Evolutionary conservation across 2,329 filamentous ascomycete genomes (phyloP).

Genomic region (Stagonosporopsis chrysanthemi): DNA sequence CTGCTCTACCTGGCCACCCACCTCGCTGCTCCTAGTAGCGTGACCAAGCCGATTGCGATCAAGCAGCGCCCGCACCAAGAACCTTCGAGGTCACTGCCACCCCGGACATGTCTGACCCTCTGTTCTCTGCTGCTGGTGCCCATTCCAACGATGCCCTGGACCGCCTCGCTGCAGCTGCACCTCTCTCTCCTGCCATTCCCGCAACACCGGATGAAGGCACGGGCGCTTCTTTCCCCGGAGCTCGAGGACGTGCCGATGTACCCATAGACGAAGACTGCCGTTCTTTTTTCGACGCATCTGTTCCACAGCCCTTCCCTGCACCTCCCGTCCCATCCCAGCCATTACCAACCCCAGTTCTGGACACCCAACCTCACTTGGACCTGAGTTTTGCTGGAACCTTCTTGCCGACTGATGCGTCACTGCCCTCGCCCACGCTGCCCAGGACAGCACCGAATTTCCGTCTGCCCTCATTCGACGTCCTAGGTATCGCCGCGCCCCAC

Average conservation of each 20-base stretch:
- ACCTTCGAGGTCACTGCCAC: slow-evolving; percentile 8
- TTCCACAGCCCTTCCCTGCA: slow-evolving; percentile 40
- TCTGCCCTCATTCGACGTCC: slow-evolving; percentile 61
- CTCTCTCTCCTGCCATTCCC: slow-evolving; percentile 27
- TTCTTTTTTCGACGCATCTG: slow-evolving; percentile 39
- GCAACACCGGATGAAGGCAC: slow-evolving; percentile 33
- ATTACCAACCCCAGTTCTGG: slow-evolving; percentile 37
- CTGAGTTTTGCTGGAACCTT: slow-evolving; percentile 35
- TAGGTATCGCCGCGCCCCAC: slow-evolving; percentile 59
- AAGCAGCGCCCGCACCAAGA: slow-evolving; percentile 17
- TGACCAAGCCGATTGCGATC: slow-evolving; percentile 21
- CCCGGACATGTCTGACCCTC: slow-evolving; percentile 27
- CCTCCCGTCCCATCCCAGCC: slow-evolving; percentile 33
- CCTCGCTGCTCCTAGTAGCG: slow-evolving; percentile 21
- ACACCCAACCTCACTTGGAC: slow-evolving; percentile 36
- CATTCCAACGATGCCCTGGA: slow-evolving; percentile 12
- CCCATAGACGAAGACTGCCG: slow-evolving; percentile 25
- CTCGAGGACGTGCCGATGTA: slow-evolving; percentile 16
- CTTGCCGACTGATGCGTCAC: slow-evolving; percentile 41
- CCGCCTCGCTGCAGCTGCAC: slow-evolving; percentile 23
- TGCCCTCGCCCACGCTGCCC: slow-evolving; percentile 40
- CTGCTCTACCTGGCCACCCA: slow-evolving; percentile 25
- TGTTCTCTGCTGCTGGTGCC: slow-evolving; percentile 15
- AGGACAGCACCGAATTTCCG: slow-evolving; percentile 53
- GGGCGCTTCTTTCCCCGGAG: slow-evolving; percentile 24